A percentile compares a stretch with the other conserved stretches of the same genome.
phyloP scores from a whole-genome alignment of 306 rosid genomes.

The Cicer chorassanicum region DNA sequence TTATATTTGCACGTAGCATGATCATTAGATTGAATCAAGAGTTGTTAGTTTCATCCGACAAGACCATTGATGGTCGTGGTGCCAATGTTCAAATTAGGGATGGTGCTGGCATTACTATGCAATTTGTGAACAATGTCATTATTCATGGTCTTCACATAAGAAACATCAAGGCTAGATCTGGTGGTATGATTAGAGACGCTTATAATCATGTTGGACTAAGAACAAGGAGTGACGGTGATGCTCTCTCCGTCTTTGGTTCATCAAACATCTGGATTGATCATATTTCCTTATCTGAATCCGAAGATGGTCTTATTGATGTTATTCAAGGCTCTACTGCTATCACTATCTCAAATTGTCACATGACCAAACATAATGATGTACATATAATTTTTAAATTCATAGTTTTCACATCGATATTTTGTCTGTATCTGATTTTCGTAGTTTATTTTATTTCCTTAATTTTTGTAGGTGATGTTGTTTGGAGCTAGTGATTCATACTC shows the following conservation, averaged over 20 bases:
- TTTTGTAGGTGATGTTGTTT: conserved; percentile 72
- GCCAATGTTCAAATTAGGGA: conserved; percentile 58
- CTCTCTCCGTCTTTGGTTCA: conserved; percentile 67
- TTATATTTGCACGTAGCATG: conserved; percentile 68
- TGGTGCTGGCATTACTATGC: conserved; percentile 72
- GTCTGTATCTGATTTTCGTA: too few relatives aligned
- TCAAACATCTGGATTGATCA: conserved; percentile 85
- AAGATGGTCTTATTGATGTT: conserved; percentile 76
- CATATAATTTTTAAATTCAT: conserved; percentile 37
- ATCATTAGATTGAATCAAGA: conserved; percentile 58
- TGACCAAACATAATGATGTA: conserved; percentile 72
- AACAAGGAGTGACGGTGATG: conserved; percentile 75
- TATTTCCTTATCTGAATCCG: conserved; percentile 62
- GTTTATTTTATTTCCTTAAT: background rate
- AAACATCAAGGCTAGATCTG: conserved; percentile 24
- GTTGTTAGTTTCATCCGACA: conserved; percentile 63
- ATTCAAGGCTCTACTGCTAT: conserved; percentile 75
- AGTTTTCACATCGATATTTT: background rate
- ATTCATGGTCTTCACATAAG: conserved; percentile 66
- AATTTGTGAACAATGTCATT: conserved; percentile 62
- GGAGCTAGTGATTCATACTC: conserved; percentile 65
- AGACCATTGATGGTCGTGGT: conserved; percentile 93
- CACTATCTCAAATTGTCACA: conserved; percentile 81
- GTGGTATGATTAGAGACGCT: conserved; percentile 75
- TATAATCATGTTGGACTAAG: conserved; percentile 58